phyloP scores from a whole-genome alignment of 2,329 filamentous ascomycete genomes.

The Pseudogymnoascus sp. region DNA sequence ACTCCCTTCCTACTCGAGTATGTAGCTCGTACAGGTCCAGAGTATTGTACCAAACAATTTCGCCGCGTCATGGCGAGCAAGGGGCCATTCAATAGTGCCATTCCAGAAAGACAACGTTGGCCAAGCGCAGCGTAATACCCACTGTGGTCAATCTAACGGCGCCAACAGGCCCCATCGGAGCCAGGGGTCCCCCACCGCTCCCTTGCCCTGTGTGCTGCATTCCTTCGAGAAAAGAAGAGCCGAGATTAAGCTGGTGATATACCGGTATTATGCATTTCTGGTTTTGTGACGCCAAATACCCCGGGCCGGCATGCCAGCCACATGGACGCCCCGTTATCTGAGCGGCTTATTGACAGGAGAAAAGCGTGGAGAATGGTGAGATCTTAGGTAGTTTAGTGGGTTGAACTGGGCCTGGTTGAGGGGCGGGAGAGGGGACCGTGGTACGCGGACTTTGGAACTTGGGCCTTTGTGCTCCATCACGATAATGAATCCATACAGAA shows the following conservation, averaged over 20 bases:
- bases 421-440: neutral
- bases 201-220: neutral
- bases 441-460: neutral
- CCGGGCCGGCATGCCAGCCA: slow-evolving; percentile 1
- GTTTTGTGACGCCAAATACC: neutral
- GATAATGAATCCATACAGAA: neutral
- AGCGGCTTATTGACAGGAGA: slow-evolving; percentile 6
- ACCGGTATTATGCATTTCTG: neutral
- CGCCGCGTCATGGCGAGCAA: slow-evolving; percentile 2
- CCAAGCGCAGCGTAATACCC: neutral
- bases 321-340: neutral
- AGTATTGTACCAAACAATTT: neutral
- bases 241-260: slow-evolving; percentile 2
- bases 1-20: neutral
- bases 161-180: neutral
- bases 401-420: neutral
- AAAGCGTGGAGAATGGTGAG: neutral
- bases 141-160: neutral
- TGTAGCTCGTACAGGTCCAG: neutral
- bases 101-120: slow-evolving; percentile 2
- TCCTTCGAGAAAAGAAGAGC: slow-evolving; percentile 8
- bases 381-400: neutral
- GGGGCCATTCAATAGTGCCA: neutral
- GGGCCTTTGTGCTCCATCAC: neutral
- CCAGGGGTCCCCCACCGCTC: neutral